phyloP scores from a whole-genome alignment of 805 yeast species.

The Schwanniomyces sp. region DNA sequence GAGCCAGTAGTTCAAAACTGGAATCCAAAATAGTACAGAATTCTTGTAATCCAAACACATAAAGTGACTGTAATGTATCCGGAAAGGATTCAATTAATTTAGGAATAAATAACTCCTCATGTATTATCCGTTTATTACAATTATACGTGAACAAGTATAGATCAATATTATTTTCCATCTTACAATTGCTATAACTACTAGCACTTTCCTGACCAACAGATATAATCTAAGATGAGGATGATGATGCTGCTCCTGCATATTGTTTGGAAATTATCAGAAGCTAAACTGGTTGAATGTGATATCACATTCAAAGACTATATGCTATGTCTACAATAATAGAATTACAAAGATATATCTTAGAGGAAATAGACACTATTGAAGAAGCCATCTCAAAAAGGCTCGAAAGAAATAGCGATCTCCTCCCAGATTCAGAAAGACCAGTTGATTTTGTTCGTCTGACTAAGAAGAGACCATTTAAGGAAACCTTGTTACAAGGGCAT shows the following conservation, averaged over 20 bases:
- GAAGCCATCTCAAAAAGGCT: slow-evolving; percentile 62
- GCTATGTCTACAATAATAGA: slow-evolving; percentile 31
- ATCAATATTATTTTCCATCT: slow-evolving; percentile 6
- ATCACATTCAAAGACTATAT: background rate
- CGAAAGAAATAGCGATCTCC: slow-evolving; percentile 57
- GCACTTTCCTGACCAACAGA: background rate
- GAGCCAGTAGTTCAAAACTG: slow-evolving; percentile 38
- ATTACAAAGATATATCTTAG: slow-evolving; percentile 39
- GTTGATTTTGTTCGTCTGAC: slow-evolving; percentile 10
- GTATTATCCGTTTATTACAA: slow-evolving; percentile 49
- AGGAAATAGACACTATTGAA: slow-evolving; percentile 75
- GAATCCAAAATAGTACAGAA: slow-evolving; percentile 57
- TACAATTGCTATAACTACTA: background rate
- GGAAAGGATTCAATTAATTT: slow-evolving; percentile 28
- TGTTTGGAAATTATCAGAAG: background rate
- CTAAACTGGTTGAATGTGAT: background rate
- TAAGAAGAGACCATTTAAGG: slow-evolving; percentile 47
- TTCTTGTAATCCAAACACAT: slow-evolving; percentile 70
- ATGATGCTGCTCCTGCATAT: background rate
- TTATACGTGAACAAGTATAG: slow-evolving; percentile 52
- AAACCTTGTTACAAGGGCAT: slow-evolving; percentile 61
- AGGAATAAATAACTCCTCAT: slow-evolving; percentile 27
- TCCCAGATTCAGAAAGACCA: slow-evolving; percentile 21
- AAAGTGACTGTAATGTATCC: slow-evolving; percentile 40
- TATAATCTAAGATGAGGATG: background rate